Evolutionary conservation across 1,139 yeast genomes (phyloP), one percentile per base, ranked within the genome.

Genomic region (Kodamaea sp.): DNA sequence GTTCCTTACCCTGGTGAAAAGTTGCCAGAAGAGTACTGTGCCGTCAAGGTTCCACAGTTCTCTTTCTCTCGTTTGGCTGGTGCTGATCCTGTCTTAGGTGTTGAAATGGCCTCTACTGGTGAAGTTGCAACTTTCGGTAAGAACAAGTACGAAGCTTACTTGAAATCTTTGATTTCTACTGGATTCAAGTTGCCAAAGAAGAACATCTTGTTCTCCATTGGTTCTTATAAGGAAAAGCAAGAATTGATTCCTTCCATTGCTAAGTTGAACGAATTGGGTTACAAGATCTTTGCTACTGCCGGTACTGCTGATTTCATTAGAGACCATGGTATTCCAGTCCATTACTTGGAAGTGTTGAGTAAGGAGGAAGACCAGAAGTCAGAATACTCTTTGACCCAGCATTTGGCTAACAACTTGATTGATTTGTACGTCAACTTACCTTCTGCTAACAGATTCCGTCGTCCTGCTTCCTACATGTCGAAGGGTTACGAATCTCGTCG

Each of bases 81-180:
- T 53, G 98, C 98, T 42, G 98, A 92, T 63, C 98, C 98, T 35
- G 89, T 92, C 42, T 75, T 92, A 50, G 98, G 98, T 67, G 98
- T 92, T 50, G 98, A 92, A 68, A 92, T 92, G 98, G 97, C 98
- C 24, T 90, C 97, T 18, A 92, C 98, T 44, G 98, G 98, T 77
- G 98, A 92, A 68, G 98, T 92, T 55, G 99, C 99, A 34, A 80
- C 95, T 46, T 90, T 94, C 60, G 99, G 98, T 56, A 88, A 76
- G 59, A 83, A 92, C 75, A 90, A 92, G 66, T 89, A 89, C 57
- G 98, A 94, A 69, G 98, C 98, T 21, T 94, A 94, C 70, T 70
- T 94, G 67, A 92, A 94, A 70, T 85, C 97, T 24, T 76, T 92
- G 62, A 74, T 92, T 43, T 89, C 98, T 12, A 88, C 97, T 42